Conservation (phyloP, 805 yeast species). For the Lachancea sp. region DNA sequence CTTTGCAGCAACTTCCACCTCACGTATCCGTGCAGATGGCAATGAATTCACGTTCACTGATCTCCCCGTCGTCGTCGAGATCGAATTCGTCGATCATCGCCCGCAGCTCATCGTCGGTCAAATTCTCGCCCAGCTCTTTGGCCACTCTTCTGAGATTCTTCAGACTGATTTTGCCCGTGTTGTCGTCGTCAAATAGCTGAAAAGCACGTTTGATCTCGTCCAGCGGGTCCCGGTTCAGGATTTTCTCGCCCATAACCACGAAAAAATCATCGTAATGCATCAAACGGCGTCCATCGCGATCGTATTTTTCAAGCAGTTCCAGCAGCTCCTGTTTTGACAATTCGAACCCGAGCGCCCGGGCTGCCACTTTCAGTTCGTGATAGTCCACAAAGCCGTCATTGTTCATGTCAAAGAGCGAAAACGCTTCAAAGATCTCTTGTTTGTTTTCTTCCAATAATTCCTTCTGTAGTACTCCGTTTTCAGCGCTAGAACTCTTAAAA, state of each 20-base stretch:
- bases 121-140: slow-evolving; percentile 83
- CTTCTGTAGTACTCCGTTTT: slow-evolving; percentile 25
- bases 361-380: slow-evolving; percentile 90
- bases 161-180: slow-evolving; percentile 77
- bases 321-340: slow-evolving; percentile 68
- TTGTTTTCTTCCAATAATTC: slow-evolving; percentile 81
- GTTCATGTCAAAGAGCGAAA: slow-evolving; percentile 85
- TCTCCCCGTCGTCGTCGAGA: slow-evolving; percentile 92
- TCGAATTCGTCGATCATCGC: slow-evolving; percentile 99
- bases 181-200: slow-evolving; percentile 79
- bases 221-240: slow-evolving; percentile 83
- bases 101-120: slow-evolving; percentile 84
- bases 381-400: slow-evolving; percentile 84
- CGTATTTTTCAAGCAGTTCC: slow-evolving; percentile 73
- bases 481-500: slow-evolving; percentile 6
- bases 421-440: slow-evolving; percentile 89
- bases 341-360: slow-evolving; percentile 90
- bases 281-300: slow-evolving; percentile 63
- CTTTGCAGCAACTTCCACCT: not conserved
- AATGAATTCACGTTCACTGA: slow-evolving; percentile 84
- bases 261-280: slow-evolving; percentile 79
- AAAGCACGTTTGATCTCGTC: slow-evolving; percentile 92
- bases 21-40: slow-evolving; percentile 74
- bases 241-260: slow-evolving; percentile 63
- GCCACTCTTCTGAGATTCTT: slow-evolving; percentile 84